Evolutionary conservation across 2,329 filamentous ascomycete species (phyloP).

Genomic region (Penicillium palitans): DNA sequence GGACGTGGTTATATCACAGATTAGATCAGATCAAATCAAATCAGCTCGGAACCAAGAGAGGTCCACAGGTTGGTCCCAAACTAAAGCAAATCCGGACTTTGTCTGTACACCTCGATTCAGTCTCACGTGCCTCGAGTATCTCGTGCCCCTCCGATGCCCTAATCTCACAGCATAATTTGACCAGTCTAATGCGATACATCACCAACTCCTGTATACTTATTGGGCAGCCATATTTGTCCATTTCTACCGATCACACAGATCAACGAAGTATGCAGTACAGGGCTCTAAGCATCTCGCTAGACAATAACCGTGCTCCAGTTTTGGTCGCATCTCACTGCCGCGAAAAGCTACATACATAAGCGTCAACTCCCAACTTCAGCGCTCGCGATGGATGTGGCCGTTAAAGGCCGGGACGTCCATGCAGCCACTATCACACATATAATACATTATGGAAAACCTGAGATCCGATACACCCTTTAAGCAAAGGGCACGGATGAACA

Average conservation of each 20-base stretch:
- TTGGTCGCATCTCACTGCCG: background rate
- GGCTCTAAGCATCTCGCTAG: background rate
- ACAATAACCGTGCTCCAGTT: background rate
- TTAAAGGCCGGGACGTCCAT: background rate
- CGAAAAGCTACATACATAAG: background rate
- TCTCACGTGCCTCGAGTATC: background rate
- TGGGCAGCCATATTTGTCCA: background rate
- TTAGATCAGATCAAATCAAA: too few species aligned
- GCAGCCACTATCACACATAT: background rate
- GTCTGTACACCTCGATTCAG: background rate
- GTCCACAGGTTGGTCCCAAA: background rate
- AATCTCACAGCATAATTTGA: background rate
- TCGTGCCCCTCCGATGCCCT: conserved; percentile 1
- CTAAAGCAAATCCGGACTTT: background rate
- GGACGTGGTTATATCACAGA: background rate
- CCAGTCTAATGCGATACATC: background rate
- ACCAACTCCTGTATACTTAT: background rate
- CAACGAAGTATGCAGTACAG: background rate
- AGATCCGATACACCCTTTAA: too few species aligned
- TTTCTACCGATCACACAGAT: background rate
- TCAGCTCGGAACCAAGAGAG: background rate
- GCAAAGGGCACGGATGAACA: background rate
- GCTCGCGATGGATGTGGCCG: background rate
- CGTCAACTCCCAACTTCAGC: background rate
- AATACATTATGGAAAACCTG: too few species aligned